Evolutionary conservation across 345 rosid species (phyloP), one percentile per base, ranked within the genome.

Genomic region (Aethionema arabicum): DNA sequence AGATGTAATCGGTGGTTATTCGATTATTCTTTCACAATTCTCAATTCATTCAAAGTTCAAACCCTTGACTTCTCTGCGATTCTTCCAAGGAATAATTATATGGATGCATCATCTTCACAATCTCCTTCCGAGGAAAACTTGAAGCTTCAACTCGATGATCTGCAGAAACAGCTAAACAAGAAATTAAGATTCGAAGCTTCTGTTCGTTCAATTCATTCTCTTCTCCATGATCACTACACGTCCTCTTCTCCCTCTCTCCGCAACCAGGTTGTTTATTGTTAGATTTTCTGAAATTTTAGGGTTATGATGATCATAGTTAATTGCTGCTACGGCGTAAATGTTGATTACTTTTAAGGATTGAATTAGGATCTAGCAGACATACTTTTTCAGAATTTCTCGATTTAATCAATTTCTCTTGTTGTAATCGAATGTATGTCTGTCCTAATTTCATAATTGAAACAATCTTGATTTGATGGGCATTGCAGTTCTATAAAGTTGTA

Each of bases 141-240:
- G 84, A 74, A 74, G 69, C 78, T 75, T 47, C 76, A 77, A 65
- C 68, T 88, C 15, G 89, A 85, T 56, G 96, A 89, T 68, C 77
- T 85, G 66, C 87, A 82, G 77, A 88, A 76, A 70, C 95, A 81
- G 79, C 81, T 92, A 0, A 85, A 76, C 37, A 89, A 87, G 79
- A 92, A 89, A 71, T 86, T 73, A 63, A 82, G 68, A 69, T 89
- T 92, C 73, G 96, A 92, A 65, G 82, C 83, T 5, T 78, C 98
- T 5, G 85, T 92, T 46, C 76, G 79, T 41, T 83, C 86, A 15
- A 70, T 89, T 68, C 78, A 74, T 63, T 74, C 79, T 43, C 84
- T 86, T 7, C 78, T 85, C 44, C 80, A 49, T 30, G 65, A 69
- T 39, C 78, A 56, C 43, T 89, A 80, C 70, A 44, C 77, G 11